Base-by-base conservation (phyloP, 495 filamentous ascomycete species). In the Aspergillus diversus region DNA sequence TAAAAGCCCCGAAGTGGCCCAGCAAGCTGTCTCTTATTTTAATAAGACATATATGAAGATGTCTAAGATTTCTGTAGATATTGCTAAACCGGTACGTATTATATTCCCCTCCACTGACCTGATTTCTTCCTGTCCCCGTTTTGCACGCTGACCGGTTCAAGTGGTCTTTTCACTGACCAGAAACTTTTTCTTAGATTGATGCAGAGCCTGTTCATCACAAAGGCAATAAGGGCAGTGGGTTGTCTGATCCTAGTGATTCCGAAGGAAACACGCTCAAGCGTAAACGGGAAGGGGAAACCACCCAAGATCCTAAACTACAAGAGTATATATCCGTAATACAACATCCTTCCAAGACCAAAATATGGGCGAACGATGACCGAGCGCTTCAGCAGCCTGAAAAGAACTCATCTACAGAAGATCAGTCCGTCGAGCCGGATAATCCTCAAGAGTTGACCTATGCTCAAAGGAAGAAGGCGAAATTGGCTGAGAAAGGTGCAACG, bases 41-140 rank as follows among this genome's bases (percentile, higher is more conserved):
- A 93, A 99, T 79, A 90, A 86, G 69, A 86, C 93, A 63, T 99
- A 93, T 75, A 90, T 99, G 64, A 91, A 92, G 63, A 96, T 96
- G 93, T 96, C 93, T n/a, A 95, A 87, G 84, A 91, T 99, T 66
- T 79, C 75, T 32, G 95, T 97, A 67, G 96, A 98, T 80, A 80
- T 97, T 72, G 96, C 95, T 65, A 87, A 87, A 66, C 89, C 95
- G 65, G 91, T 95, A 84, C 70, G 87, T 77, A 37, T 51, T 60
- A 48, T 31, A 61, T 63, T 49, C 48, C 32, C 8, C 61, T 21
- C 5, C 34, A 15, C 43, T 16, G 13, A 31, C 4, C 43, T 61
- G 13, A 33, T 51, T 53, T 48, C 57, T 64, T 60, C 51, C 31
- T 15, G 71, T 70, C 55, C 64, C 73, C 64, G 63, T 69, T 68